These are phyloP conservation scores for Bimuria novae-zelandiae DNA, from an alignment of 2,329 filamentous ascomycete genomes.

Conservation along the genomic window DNA sequence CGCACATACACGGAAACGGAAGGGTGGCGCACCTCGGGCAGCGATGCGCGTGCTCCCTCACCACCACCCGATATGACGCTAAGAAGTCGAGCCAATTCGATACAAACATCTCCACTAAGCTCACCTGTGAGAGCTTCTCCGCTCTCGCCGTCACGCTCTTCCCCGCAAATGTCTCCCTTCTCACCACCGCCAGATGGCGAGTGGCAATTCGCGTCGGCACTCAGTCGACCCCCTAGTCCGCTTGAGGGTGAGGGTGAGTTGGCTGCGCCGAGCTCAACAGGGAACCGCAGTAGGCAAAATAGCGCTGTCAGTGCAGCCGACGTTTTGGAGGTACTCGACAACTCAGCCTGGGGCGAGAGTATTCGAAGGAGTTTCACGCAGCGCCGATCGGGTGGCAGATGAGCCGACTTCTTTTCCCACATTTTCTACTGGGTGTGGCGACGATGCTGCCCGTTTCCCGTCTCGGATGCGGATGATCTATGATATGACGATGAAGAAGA, in stretches of 20 bases:
- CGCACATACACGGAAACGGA: constrained; percentile 27
- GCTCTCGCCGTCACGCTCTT: constrained; percentile 20
- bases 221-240: constrained; percentile 46
- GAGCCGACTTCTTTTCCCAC: constrained; percentile 7
- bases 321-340: constrained; percentile 82
- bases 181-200: constrained; percentile 38
- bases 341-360: constrained; percentile 91
- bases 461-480: constrained; percentile 25
- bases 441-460: constrained; percentile 2
- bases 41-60: constrained; percentile 29
- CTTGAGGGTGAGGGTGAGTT: constrained; percentile 36
- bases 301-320: constrained; percentile 75
- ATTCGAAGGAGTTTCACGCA: constrained; percentile 84
- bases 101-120: constrained; percentile 43
- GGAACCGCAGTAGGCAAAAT: constrained; percentile 64
- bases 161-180: constrained; percentile 36
- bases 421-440: not conserved
- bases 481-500: constrained; percentile 19
- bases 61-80: constrained; percentile 38
- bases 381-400: constrained; percentile 48
- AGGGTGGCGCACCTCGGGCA: constrained; percentile 33
- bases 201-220: constrained; percentile 54
- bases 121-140: constrained; percentile 38
- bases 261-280: constrained; percentile 34
- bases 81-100: constrained; percentile 44